Evolutionary conservation across 106 monocot species (phyloP).

Genomic region (Agapanthus africanus): DNA sequence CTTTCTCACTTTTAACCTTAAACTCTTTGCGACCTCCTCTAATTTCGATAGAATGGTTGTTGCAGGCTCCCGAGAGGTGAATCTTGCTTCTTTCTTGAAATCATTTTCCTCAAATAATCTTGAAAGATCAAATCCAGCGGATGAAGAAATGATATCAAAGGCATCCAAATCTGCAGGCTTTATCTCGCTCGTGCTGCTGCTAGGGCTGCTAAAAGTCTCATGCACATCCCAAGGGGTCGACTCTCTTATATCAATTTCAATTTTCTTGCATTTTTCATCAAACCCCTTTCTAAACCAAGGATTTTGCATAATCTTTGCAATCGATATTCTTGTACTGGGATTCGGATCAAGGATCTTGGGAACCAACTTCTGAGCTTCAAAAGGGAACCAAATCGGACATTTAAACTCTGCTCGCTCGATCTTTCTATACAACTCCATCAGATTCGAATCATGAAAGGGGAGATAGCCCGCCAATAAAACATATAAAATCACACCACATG

Average conservation of each 20-base stretch:
- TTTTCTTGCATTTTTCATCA: slow-evolving; percentile 7
- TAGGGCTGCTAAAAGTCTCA: slow-evolving; percentile 9
- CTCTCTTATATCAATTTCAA: slow-evolving; percentile 2
- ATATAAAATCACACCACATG: slow-evolving; percentile 29
- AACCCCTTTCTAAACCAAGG: slow-evolving; percentile 50
- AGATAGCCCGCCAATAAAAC: slow-evolving; percentile 59
- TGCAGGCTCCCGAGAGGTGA: slow-evolving; percentile 28
- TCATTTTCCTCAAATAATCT: slow-evolving; percentile 26
- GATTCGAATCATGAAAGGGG: slow-evolving; percentile 55
- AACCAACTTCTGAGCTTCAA: slow-evolving; percentile 29
- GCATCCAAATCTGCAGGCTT: slow-evolving; percentile 26
- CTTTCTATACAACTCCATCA: slow-evolving; percentile 66
- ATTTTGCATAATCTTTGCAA: slow-evolving; percentile 32
- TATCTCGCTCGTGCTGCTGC: slow-evolving; percentile 1
- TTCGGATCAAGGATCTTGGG: slow-evolving; percentile 55
- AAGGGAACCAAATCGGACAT: slow-evolving; percentile 59
- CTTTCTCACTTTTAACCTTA: slow-evolving; percentile 21
- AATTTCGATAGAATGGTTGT: slow-evolving; percentile 21
- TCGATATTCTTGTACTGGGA: slow-evolving; percentile 29
- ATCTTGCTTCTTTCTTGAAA: slow-evolving; percentile 18
- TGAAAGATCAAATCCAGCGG: slow-evolving; percentile 39
- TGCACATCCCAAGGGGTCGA: background rate
- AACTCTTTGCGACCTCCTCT: slow-evolving; percentile 21
- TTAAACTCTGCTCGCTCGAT: slow-evolving; percentile 50
- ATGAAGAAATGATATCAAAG: slow-evolving; percentile 41